Evolutionary conservation across 1,139 yeast species (phyloP).

Genomic region (Yamadazyma dendronema): DNA sequence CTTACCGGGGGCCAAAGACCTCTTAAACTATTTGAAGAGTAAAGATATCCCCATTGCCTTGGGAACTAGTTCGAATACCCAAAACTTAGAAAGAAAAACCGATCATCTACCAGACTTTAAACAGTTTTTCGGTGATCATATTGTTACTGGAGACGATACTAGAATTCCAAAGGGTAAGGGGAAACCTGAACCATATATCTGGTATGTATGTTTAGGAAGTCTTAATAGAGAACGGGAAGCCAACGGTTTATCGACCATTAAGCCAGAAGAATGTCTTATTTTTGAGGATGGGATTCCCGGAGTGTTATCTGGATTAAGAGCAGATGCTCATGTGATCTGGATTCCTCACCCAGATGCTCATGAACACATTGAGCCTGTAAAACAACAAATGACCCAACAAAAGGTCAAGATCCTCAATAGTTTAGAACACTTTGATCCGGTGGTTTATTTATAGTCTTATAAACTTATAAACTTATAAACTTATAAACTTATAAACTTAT

Average conservation of each 20-base stretch:
- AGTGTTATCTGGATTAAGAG: constrained; percentile 72
- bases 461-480: background rate
- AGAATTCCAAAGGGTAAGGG: constrained; percentile 83
- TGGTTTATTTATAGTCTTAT: background rate
- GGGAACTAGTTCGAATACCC: constrained; percentile 79
- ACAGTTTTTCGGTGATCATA: constrained; percentile 59
- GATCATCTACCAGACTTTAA: constrained; percentile 61
- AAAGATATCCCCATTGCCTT: constrained; percentile 74
- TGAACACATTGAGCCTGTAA: constrained; percentile 25
- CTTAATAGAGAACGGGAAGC: constrained; percentile 50
- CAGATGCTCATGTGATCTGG: constrained; percentile 89
- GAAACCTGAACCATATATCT: constrained; percentile 90
- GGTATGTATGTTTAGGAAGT: constrained; percentile 75
- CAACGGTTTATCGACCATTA: constrained; percentile 43
- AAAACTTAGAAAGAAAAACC: constrained; percentile 68
- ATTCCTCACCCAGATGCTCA: constrained; percentile 80
- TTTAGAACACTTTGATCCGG: constrained; percentile 43
- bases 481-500: too few relatives aligned
- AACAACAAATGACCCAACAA: constrained; percentile 32
- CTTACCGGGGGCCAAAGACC: constrained; percentile 81
- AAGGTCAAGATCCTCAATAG: constrained; percentile 46
- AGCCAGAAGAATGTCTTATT: constrained; percentile 76
- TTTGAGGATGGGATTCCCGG: constrained; percentile 97
- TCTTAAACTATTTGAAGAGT: constrained; percentile 50
- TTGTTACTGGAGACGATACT: constrained; percentile 86